Conservation (phyloP, 345 rosid genomes). For the Salix caprea region DNA sequence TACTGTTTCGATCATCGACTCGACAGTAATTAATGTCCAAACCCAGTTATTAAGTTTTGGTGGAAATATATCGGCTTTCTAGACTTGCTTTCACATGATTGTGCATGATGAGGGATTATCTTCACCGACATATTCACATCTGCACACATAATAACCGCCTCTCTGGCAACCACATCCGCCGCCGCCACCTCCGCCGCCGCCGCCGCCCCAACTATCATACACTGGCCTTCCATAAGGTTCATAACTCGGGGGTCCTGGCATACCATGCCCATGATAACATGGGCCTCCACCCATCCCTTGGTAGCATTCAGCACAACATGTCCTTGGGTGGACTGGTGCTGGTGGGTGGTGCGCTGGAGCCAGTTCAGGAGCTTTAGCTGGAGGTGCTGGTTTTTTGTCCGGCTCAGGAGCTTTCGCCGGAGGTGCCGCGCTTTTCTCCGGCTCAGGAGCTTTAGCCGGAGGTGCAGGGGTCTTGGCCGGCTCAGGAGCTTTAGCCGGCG, state of each 20-base stretch:
- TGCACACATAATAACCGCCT: slow-evolving; percentile 11
- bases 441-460: not conserved
- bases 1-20: too few relatives aligned
- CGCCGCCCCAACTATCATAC: slow-evolving; percentile 20
- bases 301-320: slow-evolving; percentile 26
- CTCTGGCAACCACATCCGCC: slow-evolving; percentile 1
- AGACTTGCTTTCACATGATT: slow-evolving; percentile 39
- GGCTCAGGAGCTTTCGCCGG: not conserved
- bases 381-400: fast-evolving
- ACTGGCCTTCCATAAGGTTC: slow-evolving; percentile 29
- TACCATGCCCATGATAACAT: slow-evolving; percentile 3
- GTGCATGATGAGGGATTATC: slow-evolving; percentile 52
- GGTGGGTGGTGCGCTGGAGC: not conserved
- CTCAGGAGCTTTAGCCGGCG: not conserved
- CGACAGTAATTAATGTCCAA: not conserved
- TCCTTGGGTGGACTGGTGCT: slow-evolving; percentile 6
- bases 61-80: too few relatives aligned
- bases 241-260: not conserved
- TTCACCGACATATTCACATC: slow-evolving; percentile 40
- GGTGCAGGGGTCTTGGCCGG: not conserved
- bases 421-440: not conserved
- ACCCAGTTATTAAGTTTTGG: too few relatives aligned
- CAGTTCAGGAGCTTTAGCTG: not conserved
- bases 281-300: slow-evolving; percentile 23
- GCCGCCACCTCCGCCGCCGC: slow-evolving; percentile 13